Base-by-base conservation (phyloP, 495 filamentous ascomycete genomes). In the Aspergillus conjunctus region DNA sequence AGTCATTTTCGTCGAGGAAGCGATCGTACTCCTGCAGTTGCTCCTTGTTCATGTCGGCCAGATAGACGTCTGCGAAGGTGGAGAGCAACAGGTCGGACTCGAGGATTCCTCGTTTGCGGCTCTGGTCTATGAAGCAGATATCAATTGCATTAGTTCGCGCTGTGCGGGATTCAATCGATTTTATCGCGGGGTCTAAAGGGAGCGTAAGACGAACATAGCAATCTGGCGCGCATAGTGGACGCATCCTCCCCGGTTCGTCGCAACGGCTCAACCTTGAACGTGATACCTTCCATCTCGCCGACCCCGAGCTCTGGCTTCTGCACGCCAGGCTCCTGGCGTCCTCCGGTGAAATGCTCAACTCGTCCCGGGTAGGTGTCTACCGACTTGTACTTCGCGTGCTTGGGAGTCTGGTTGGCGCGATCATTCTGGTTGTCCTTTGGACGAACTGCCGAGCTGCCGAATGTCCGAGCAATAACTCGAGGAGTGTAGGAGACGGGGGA, bases 1-100 rank as follows among this genome's bases (percentile, higher is more conserved):
- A 98, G 75, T 98, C 94, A 71, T 98, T 98, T 74, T 98, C 94
- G 77, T 98, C 94, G 49, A 98, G 85, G 82, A 98, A 97, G 15
- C 82, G 77, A 73, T 98, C 95, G 78, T 93, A 98, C 73, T 95
- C 86, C 60, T 83, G 71, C 56, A 98, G 84, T 67, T 93, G 91
- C 51, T 79, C 75, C 4, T 77, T 75, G 0, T 81, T 82, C 93
- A 98, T 96, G 48, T 75, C 72, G 10, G 76, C 68, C 12, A 98
- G 85, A 73, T 94, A 80, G 41, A 79, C 77, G 61, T 94, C 86
- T 43, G 94, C 95, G 72, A 98, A 98, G 62, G 94, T 98, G 41
- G 91, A 96, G 60, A 98, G 89, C 63, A 98, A 85, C 31, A 98
- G 88, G 76, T 98, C 94, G 55, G 89, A 90, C 71, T 98, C 94